Evolutionary conservation across 371 early-diverging fungal species (phyloP).

Genomic region (Paramicrosporidium saccamoebae): DNA sequence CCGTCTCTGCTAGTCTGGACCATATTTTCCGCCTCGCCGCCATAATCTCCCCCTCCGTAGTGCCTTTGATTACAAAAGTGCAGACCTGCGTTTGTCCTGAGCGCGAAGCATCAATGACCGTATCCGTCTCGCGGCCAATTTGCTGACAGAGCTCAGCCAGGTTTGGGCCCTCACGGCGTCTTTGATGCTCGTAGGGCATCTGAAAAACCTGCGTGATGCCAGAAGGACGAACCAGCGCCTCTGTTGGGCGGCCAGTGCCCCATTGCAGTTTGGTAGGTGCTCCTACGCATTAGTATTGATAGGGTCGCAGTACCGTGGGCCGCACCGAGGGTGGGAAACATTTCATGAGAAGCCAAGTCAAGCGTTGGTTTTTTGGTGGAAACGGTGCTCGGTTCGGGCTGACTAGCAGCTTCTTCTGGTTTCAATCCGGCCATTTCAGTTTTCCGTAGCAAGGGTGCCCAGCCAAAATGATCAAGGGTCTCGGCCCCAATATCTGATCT

Average conservation of each 20-base stretch:
- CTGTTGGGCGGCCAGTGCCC: constrained; percentile 1
- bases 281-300: constrained; percentile 4
- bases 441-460: no score
- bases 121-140: constrained; percentile 24
- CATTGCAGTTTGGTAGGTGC: constrained; percentile 2
- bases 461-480: no score
- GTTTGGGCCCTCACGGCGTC: constrained; percentile 2
- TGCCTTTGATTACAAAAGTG: constrained; percentile 51
- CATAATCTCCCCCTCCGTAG: constrained; percentile 27
- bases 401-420: no score
- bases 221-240: constrained; percentile 3
- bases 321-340: constrained; percentile 28
- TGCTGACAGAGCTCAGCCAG: constrained; percentile 27
- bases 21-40: constrained; percentile 40
- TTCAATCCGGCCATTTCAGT: no score
- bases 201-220: constrained; percentile 17
- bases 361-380: no score
- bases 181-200: constrained; percentile 14
- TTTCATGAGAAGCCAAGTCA: constrained; percentile 20
- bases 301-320: constrained; percentile 6
- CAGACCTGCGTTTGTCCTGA: constrained; percentile 31
- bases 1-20: constrained; percentile 30
- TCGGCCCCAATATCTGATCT: no score
- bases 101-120: constrained; percentile 53
- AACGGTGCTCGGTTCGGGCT: no score